phyloP scores from a whole-genome alignment of 1,284 basidiomycete genomes.

The Neolentinus lepideus region DNA sequence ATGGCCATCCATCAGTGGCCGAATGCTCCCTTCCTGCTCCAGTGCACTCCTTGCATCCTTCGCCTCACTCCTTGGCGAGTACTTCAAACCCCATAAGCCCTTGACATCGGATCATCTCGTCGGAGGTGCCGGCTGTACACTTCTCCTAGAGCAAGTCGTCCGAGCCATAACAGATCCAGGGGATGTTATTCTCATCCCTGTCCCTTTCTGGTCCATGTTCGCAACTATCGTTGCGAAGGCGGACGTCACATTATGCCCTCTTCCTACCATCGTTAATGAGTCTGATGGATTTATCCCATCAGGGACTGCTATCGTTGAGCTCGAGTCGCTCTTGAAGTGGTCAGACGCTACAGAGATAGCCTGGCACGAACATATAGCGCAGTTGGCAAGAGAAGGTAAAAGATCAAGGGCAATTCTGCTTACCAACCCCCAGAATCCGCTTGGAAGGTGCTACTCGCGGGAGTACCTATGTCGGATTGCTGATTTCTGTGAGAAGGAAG shows the following conservation, averaged over 20 bases:
- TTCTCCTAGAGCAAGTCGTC: not conserved
- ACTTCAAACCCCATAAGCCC: not conserved
- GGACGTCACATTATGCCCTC: not conserved
- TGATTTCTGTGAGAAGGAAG: not conserved
- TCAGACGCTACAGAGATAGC: not conserved
- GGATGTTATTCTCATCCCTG: not conserved
- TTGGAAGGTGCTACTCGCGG: not conserved
- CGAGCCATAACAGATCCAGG: not conserved
- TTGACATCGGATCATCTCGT: not conserved
- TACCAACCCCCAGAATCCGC: not conserved
- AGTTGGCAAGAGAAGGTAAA: not conserved
- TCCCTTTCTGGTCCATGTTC: not conserved
- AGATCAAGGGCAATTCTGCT: not conserved
- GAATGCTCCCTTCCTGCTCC: not conserved
- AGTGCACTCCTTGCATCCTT: not conserved
- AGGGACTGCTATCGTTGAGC: not conserved
- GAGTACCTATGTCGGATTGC: not conserved
- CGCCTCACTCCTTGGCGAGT: not conserved
- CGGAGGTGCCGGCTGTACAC: not conserved
- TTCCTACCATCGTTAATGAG: not conserved
- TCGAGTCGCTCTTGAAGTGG: not conserved
- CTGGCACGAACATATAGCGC: not conserved
- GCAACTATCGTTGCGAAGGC: not conserved
- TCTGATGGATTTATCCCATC: not conserved
- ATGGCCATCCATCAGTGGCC: not conserved